A percentile compares a stretch with the other conserved stretches of the same genome.
Conservation (phyloP, 768 basidiomycete species). For the Russula olivacea region DNA sequence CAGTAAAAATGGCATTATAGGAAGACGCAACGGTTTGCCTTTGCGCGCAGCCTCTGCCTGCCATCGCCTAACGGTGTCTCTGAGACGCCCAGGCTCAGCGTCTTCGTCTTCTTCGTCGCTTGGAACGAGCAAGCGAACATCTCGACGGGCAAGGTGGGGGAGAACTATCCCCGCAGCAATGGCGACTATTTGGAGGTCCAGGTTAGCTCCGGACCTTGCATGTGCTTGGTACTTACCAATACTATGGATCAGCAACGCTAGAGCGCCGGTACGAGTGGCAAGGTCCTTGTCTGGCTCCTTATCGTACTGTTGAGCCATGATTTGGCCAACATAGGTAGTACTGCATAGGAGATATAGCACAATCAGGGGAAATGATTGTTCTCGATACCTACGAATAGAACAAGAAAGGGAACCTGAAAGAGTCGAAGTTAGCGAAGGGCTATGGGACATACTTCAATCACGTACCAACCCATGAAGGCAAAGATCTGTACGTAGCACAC, state of each 20-base stretch:
- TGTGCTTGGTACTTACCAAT: conserved; percentile 52
- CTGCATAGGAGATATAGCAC: conserved; percentile 33
- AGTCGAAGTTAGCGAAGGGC: conserved; percentile 12
- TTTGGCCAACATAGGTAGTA: conserved; percentile 90
- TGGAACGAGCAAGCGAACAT: conserved; percentile 69
- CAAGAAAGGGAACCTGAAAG: conserved; percentile 82
- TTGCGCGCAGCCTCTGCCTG: conserved; percentile 73
- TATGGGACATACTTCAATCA: conserved; percentile 9
- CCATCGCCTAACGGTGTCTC: conserved; percentile 71
- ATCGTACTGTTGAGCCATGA: conserved; percentile 78
- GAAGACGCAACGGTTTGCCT: conserved; percentile 70
- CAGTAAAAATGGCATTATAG: conserved; percentile 84
- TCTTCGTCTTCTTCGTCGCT: conserved; percentile 69
- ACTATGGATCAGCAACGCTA: conserved; percentile 88
- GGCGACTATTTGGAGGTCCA: conserved; percentile 52
- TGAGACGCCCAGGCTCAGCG: conserved; percentile 63
- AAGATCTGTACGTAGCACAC: conserved; percentile 93
- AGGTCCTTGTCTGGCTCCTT: conserved; percentile 72
- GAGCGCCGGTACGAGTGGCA: conserved; percentile 81
- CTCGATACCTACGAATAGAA: conserved; percentile 68
- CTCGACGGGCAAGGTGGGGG: conserved; percentile 76
- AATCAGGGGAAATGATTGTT: conserved; percentile 10
- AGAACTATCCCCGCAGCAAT: conserved; percentile 76
- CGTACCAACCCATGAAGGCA: conserved; percentile 94
- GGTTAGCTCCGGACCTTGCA: conserved; percentile 13